A percentile compares a stretch with the other conserved stretches of the same genome.
Conservation (phyloP, 495 filamentous ascomycete genomes). For the Cercophora samala region DNA sequence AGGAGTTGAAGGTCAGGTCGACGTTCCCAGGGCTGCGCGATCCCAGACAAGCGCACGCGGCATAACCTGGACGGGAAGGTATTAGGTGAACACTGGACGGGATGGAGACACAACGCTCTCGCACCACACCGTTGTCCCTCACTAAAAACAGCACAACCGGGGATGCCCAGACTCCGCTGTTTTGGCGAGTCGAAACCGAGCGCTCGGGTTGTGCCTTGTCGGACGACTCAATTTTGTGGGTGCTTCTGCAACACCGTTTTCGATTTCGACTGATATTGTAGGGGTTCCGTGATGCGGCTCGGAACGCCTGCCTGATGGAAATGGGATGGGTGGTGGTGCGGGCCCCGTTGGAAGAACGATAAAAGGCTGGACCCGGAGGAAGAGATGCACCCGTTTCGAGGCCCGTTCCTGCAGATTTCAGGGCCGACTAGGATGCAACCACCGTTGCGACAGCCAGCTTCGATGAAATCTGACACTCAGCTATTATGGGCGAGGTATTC, state of each 20-base stretch:
- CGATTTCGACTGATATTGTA: slow-evolving; percentile 5
- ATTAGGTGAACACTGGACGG: too few relatives aligned
- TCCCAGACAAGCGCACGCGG: slow-evolving; percentile 1
- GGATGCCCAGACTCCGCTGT: slow-evolving; percentile 13
- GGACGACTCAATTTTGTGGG: slow-evolving; percentile 2
- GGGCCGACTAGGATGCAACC: slow-evolving; percentile 1
- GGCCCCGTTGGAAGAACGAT: slow-evolving; percentile 2
- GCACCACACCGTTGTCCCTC: neutral
- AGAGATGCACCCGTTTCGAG: slow-evolving; percentile 2
- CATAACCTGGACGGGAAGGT: too few relatives aligned
- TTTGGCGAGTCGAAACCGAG: slow-evolving; percentile 2
- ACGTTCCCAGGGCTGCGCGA: slow-evolving; percentile 1
- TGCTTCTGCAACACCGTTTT: slow-evolving; percentile 2
- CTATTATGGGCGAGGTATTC: neutral
- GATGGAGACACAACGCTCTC: too few relatives aligned
- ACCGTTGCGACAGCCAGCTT: neutral
- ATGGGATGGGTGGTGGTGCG: neutral
- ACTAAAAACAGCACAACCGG: neutral
- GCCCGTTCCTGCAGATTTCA: slow-evolving; percentile 6
- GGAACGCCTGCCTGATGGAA: neutral
- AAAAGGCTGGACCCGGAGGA: neutral
- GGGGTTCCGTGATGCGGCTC: neutral
- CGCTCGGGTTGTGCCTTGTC: slow-evolving; percentile 3
- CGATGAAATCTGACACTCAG: neutral
- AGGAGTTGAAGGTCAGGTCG: neutral